Base-by-base conservation (phyloP, 495 filamentous ascomycete genomes). In the Penicillium odoratum region DNA sequence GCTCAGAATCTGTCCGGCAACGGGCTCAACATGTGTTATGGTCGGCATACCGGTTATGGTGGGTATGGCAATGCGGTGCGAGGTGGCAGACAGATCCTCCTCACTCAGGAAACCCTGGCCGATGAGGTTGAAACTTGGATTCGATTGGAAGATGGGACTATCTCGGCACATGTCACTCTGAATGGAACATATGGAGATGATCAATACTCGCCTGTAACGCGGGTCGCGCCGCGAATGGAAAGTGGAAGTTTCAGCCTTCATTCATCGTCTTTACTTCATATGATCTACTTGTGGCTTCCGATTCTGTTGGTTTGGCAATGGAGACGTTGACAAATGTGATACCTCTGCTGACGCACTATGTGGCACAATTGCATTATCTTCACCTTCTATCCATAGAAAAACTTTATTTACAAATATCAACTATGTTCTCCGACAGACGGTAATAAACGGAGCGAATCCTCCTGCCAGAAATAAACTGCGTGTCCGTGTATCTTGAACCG, bases 101-200 rank as follows among this genome's bases (percentile, higher is more conserved):
- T 88, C n/a, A 69, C 74, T 29, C 70, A 81, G 7, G 55, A 61
- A 16, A 64, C 58, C 28, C 45, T 74, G 0, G 48, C 46, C 5
- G 59, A 76, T 31, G 72, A 70, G 16, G 66, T 85, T 2, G 77
- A 86, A 44, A 88, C 87, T 0, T 90, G 85, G 81, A 78, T 90
- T 49, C 76, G 85, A 26, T 73, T 92, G 46, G 88, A 91, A 65
- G 76, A 78, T 34, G 85, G 82, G 0, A 69, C 68, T n/a, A 62
- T 81, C 2, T 77, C 84, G 5, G 83, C 81, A 4, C 66, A 66
- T 10, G 81, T 90, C n/a, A 77, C 71, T 40, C 69, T 92, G 57
- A 92, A 92, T 60, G 56, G 66, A n/a, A 90, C 86, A 2, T 91
- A 88, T 68, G 85, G 87, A 0, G 46, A 71, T 46, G 87, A 92